phyloP scores from a whole-genome alignment of 169 alveolate species.

The Eimeria necatrix region DNA sequence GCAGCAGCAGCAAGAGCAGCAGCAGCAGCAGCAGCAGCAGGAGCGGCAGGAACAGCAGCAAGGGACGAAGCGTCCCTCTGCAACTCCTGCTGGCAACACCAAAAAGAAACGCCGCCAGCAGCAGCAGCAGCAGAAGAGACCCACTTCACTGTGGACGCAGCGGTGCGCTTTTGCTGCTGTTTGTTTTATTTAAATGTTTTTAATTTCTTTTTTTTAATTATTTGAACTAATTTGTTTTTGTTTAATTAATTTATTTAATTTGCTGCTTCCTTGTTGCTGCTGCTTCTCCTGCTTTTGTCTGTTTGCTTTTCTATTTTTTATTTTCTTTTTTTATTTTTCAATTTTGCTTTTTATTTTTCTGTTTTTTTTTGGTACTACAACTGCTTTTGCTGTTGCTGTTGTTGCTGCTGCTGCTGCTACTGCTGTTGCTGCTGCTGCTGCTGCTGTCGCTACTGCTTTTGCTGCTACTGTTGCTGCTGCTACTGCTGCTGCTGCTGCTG shows the following conservation, averaged over 20 bases:
- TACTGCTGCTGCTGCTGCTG: neutral
- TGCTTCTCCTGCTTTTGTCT: neutral
- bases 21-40: constrained; percentile 33
- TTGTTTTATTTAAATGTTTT: constrained; percentile 46
- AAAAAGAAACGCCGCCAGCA: neutral
- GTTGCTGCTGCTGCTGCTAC: neutral
- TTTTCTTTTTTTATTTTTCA: neutral
- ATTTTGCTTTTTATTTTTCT: neutral
- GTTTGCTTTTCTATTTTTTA: neutral
- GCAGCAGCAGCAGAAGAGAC: neutral
- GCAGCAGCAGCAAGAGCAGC: neutral
- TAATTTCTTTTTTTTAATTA: neutral
- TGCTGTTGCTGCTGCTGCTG: neutral
- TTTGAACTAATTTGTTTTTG: neutral
- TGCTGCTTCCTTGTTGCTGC: neutral
- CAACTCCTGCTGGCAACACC: constrained; percentile 11
- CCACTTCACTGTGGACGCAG: constrained; percentile 44
- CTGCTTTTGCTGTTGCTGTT: neutral
- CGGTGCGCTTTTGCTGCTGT: constrained; percentile 10
- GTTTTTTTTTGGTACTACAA: neutral
- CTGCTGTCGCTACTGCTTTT: neutral
- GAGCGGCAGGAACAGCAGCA: neutral
- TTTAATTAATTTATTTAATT: neutral
- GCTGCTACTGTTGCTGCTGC: neutral
- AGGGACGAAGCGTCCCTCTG: neutral